Base-by-base conservation (phyloP, 805 yeast species). In the Torulaspora gathmanii region DNA sequence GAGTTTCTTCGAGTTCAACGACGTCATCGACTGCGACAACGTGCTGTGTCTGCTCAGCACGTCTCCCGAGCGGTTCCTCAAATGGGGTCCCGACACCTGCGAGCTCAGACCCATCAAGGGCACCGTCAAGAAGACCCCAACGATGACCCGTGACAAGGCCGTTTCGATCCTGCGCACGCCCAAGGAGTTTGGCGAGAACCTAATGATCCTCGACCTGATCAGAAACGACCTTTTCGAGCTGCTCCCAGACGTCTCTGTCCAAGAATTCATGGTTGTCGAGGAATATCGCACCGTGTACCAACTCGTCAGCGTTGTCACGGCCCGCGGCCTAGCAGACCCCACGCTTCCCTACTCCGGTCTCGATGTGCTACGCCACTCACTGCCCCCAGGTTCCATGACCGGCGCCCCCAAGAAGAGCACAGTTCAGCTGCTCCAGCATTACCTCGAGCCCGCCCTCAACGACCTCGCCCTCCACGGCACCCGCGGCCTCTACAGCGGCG, bases 381-480 rank as follows among this genome's bases (percentile, higher is more conserved):
- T 95, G 28, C 99, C 99, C 2, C 96, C 99, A 0, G 99, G 99
- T 0, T 91, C 98, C 0, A 93, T 93, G 99, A 93, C 99, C 0
- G 99, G 99, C 2, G 99, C 99, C 0, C 99, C 99, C 2, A 93
- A 93, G 68, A 85, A 83, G 55, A 75, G 96, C 47, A 87, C 96
- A 0, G 95, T 93, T 5, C 93, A 91, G 63, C 63, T 95, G 4
- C 70, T 93, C 23, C 85, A 82, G 49, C 54, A 64, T 9, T 47
- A 67, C 10, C 68, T 72, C 19, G 63, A 58, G 17, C 40, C 51
- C 1, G 55, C 61, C 36, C 44, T 69, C 45, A 73, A 67, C 12
- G 63, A 76, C 29, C 55, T 53, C 12, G 43, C 55, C 6, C 31
- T 47, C 13, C 50, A 50, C 3, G 57, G 60, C 5, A 46, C 47